Percentiles rank a stretch among this genome's conserved stretches.
Evolutionary conservation across 2,329 filamentous ascomycete species (phyloP).

Genomic region (Achaetomium macrosporum): DNA sequence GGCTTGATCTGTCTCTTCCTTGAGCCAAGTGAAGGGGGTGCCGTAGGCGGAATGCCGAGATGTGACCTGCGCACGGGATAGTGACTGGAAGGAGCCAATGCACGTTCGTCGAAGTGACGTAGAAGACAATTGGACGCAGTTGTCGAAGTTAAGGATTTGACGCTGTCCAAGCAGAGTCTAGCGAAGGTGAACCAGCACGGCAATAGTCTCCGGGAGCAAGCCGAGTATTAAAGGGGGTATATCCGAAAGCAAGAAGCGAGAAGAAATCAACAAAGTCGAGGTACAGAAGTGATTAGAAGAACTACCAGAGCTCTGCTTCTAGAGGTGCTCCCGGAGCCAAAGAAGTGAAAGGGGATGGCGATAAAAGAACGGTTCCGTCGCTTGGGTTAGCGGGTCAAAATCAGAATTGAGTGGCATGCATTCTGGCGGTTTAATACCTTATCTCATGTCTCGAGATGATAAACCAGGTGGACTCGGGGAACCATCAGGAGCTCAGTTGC

Average conservation of each 20-base stretch:
- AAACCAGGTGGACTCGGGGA: neutral
- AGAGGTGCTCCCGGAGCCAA: constrained; percentile 24
- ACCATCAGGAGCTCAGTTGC: neutral
- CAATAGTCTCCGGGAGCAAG: too few relatives aligned
- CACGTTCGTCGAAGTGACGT: constrained; percentile 6
- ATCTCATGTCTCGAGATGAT: neutral
- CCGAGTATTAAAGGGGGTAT: neutral
- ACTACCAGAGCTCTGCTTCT: constrained; percentile 46
- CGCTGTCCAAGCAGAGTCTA: too few relatives aligned
- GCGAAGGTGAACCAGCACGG: too few relatives aligned
- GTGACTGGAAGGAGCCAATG: constrained; percentile 1
- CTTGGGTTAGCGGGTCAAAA: constrained; percentile 18
- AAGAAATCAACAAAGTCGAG: constrained; percentile 5
- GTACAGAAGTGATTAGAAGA: constrained; percentile 25
- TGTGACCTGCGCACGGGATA: constrained; percentile 4
- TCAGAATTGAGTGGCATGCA: constrained; percentile 10
- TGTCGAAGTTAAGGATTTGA: too few relatives aligned
- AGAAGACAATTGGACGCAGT: constrained; percentile 10
- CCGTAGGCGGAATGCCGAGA: constrained; percentile 6
- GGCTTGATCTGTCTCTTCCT: neutral
- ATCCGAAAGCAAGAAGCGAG: neutral
- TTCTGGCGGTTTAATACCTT: constrained; percentile 22
- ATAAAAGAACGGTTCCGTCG: constrained; percentile 3
- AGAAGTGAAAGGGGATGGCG: constrained; percentile 13
- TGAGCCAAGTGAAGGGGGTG: neutral